Base-by-base conservation (phyloP, 495 filamentous ascomycete species). In the Aspergillus coremiiformis region DNA sequence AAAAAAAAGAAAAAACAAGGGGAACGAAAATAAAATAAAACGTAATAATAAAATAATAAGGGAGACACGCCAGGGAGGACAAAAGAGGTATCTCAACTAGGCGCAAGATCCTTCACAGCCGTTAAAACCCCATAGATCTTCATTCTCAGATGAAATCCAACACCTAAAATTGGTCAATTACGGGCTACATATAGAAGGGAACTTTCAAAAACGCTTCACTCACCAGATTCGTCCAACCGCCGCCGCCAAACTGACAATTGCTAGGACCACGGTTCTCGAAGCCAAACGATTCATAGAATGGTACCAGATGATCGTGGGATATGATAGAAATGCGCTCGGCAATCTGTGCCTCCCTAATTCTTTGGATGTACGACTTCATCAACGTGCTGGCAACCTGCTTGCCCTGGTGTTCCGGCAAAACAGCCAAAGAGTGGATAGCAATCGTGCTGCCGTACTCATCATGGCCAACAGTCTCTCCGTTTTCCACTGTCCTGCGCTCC, bases 351-450 rank as follows among this genome's bases (percentile, higher is more conserved):
- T 79, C 77, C 57, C 83, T 70, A 44, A 85, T 83, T 27, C 84
- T 78, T 54, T 90, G 84, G 41, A 90, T 75, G 58, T 87, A 96
- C 3, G 84, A 75, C 70, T 80, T 83, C 64, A 95, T 69, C 43
- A 96, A 68, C 20, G 83, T 83, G 58, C 78, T 82, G n/a, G 86
- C 92, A 6, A 96, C 68, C 9, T 85, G 84, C 49, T 81, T 79
- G 30, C 81, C 71, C 52, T 95, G 91, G 37, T 89, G 82, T 52
- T 82, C 76, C 0, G 86, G 88, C 29, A 85, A 71, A 20, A 96
- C 85, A 14, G 86, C 87, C 0, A 96, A 72, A 0, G 87, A 92
- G 63, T 96, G 91, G 30, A 96, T 64, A 17, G 80, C 86, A 47
- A 97, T 71, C 2, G 89, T 93, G 30, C 80, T 59, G 27, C 90